phyloP scores from a whole-genome alignment of 495 filamentous ascomycete genomes.

The Daldinia caldariorum region DNA sequence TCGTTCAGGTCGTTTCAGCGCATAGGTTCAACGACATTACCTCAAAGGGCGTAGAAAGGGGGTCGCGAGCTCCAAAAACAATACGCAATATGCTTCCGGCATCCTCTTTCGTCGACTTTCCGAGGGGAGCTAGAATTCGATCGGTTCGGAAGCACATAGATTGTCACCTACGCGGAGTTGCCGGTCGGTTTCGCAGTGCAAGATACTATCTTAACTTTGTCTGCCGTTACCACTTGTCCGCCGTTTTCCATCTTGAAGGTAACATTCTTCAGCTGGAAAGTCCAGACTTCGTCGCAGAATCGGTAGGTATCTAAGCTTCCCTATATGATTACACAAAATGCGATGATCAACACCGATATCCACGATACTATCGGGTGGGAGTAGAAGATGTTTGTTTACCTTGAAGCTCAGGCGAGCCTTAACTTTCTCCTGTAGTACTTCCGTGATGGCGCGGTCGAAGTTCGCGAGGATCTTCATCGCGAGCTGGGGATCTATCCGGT shows the following conservation, averaged over 20 bases:
- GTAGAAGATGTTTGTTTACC: slow-evolving; percentile 61
- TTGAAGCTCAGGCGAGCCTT: slow-evolving; percentile 94
- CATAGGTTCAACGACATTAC: not conserved
- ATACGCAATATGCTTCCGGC: not conserved
- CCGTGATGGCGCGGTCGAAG: slow-evolving; percentile 89
- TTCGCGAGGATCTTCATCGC: slow-evolving; percentile 96
- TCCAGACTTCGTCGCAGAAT: slow-evolving; percentile 99
- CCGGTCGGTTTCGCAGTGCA: slow-evolving; percentile 89
- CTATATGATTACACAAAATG: slow-evolving; percentile 56
- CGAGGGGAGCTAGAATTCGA: not conserved
- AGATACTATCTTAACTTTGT: slow-evolving; percentile 97
- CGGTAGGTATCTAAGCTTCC: slow-evolving; percentile 98
- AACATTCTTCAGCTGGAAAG: slow-evolving; percentile 97
- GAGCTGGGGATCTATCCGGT: slow-evolving; percentile 94
- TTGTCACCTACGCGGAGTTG: slow-evolving; percentile 6
- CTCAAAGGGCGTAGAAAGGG: not conserved
- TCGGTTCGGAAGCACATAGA: not conserved
- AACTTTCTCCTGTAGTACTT: slow-evolving; percentile 88
- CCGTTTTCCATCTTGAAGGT: slow-evolving; percentile 95
- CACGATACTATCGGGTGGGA: not conserved
- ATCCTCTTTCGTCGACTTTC: not conserved
- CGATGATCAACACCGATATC: slow-evolving; percentile 9
- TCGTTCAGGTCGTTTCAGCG: not conserved
- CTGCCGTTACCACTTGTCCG: slow-evolving; percentile 62
- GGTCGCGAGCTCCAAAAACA: not conserved